Evolutionary conservation across 768 basidiomycete species (phyloP), one percentile per base, ranked within the genome.

Genomic region (Gloeostereum incarnatum): DNA sequence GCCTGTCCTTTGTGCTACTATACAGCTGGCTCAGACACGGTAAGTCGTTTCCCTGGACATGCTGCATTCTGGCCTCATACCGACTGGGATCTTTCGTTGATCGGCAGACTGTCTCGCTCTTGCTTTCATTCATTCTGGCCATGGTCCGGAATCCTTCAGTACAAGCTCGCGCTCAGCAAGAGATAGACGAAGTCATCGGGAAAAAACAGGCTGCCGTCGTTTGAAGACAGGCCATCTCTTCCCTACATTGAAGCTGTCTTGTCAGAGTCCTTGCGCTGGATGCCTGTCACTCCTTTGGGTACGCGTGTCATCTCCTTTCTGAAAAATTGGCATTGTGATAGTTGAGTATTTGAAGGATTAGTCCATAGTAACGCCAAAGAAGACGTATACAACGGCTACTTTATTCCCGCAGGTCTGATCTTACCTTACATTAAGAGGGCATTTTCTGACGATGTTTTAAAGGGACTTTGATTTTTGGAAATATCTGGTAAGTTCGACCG

Each of bases 221-320:
- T 61, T 31, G 49, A 45, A 4, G 60, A 65, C 17, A 34, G 46
- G 6, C 26, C 27, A 1, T 47, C 45, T 2, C 32, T 63, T 26
- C 59, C 60, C 0, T 65, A 62, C 31, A 44, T 63, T 9, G 52
- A 50, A 5, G 63, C 61, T 0, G 39, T 65, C 1, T 16, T 58
- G 3, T 51, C 52, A 21, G 65, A 66, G 39, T 48, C 50, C 16
- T 35, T 63, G 39, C 43, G 65, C 32, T 55, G 49, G 51, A 43
- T 46, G 16, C 47, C 51, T 6, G 49, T 57, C 6, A 17, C 36
- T 2, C 51, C 57, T 2, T 27, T 59, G 1, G 52, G 60, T 57
- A 26, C 6, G 44, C 33, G 14, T 29, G 7, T 30, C 19, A 24
- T 14, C 19, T 3, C 9, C 33, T 5, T 37, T 19, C 6, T n/a